A percentile compares a stretch with the other conserved stretches of the same genome.
Conservation (phyloP, 352 stramenopile genomes). For the Globisporangium recalcitrans region DNA sequence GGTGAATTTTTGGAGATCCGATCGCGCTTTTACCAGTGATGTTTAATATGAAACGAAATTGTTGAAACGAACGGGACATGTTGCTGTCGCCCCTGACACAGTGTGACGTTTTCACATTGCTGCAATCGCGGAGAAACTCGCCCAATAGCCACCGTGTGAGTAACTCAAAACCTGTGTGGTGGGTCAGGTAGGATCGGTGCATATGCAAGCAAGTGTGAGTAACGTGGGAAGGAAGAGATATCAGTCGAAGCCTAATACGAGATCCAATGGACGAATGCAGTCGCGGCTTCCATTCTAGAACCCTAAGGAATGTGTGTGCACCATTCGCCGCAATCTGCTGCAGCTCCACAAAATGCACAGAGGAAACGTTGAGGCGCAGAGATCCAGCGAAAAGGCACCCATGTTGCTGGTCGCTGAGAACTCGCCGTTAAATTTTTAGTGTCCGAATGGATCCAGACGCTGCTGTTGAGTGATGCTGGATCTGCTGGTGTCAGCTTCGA, state of each 20-base stretch:
- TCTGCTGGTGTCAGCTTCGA: neutral
- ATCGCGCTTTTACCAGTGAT: neutral
- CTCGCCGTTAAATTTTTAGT: slow-evolving; percentile 3
- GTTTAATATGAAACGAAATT: neutral
- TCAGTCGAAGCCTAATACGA: neutral
- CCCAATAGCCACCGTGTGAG: neutral
- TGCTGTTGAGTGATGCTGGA: neutral
- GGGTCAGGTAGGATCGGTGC: neutral
- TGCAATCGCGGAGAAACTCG: neutral
- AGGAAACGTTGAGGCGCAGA: slow-evolving; percentile 1
- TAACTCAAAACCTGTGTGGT: neutral
- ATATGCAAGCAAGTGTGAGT: slow-evolving; percentile 17
- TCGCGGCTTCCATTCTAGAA: neutral
- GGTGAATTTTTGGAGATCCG: neutral
- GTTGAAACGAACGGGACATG: neutral
- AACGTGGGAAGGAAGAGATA: slow-evolving; percentile 4
- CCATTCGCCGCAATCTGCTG: neutral
- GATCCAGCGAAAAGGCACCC: slow-evolving; percentile 5
- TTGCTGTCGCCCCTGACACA: no score
- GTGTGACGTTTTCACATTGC: neutral
- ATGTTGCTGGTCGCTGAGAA: slow-evolving; percentile 15
- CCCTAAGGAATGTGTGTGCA: neutral
- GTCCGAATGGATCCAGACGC: neutral
- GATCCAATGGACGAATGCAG: neutral
- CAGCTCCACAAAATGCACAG: neutral